Evolutionary conservation across 768 basidiomycete genomes (phyloP).

Genomic region (Boletus speciosus): DNA sequence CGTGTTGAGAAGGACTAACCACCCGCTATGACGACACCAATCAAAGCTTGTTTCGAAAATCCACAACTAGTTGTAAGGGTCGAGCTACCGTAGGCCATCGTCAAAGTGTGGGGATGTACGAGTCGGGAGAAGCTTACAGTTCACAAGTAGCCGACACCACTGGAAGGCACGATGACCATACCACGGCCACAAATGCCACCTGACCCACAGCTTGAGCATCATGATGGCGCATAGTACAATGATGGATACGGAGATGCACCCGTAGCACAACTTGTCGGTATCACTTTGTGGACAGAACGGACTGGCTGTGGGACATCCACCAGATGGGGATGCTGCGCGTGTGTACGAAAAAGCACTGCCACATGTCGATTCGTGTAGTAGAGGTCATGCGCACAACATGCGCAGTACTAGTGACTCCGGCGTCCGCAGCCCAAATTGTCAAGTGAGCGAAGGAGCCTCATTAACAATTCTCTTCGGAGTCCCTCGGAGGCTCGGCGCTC

Average conservation of each 20-base stretch:
- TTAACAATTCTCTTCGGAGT: too few species aligned
- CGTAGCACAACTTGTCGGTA: neutral
- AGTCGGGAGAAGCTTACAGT: slow-evolving; percentile 1
- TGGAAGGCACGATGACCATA: slow-evolving; percentile 6
- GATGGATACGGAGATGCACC: neutral
- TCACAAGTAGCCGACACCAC: slow-evolving; percentile 12
- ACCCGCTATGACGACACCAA: neutral
- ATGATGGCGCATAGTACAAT: slow-evolving; percentile 2
- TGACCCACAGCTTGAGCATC: neutral
- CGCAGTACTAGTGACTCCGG: too few species aligned
- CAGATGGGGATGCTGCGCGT: neutral
- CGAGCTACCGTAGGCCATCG: neutral
- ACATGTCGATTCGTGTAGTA: too few species aligned
- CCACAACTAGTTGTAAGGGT: neutral
- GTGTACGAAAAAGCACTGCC: too few species aligned
- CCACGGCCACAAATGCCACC: neutral
- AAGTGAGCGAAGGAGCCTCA: too few species aligned
- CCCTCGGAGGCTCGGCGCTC: too few species aligned
- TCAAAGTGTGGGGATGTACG: neutral
- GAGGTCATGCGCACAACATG: too few species aligned
- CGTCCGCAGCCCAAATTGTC: too few species aligned
- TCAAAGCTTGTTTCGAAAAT: neutral
- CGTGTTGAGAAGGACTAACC: slow-evolving; percentile 9
- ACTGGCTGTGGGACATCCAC: neutral
- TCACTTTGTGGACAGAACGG: neutral